Evolutionary conservation across 495 filamentous ascomycete genomes (phyloP), one percentile per base, ranked within the genome.

Genomic region (Tuber aestivum): DNA sequence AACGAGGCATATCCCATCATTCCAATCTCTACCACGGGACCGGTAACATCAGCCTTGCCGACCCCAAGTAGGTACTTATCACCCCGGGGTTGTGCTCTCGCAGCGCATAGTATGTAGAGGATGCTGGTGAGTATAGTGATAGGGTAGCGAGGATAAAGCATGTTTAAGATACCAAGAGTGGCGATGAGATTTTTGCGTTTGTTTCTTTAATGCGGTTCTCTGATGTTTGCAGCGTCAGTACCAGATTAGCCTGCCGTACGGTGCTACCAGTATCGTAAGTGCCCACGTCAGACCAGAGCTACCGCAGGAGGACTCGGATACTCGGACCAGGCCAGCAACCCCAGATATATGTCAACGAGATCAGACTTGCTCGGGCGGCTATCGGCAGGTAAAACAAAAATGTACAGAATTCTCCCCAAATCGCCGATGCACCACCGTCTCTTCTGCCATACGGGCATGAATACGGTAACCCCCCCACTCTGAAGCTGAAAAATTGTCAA

Each of bases 1-100:
- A 91, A 85, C 81, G 93, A 90, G 20, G 95, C 95, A 86, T 97
- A 99, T 72, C 95, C 95, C 89, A 95, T 96, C 74, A 75, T 73
- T 44, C 75, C 75, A 6, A 77, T 74, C 69, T 74, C 84, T 32
- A 87, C 85, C 40, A 87, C 87, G 14, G 90, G 94, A 85, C 95
- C 95, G 41, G 95, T 99, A 79, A 99, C 93, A 85, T 99, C 95
- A 32, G 91, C 94, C 83, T 97, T 97, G 23, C 95, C 95, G 3
- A 94, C 93, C 3, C 95, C 95, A n/a, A 99, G 82, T 10, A 96
- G 84, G 78, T 97, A 97, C 70, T 86, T 83, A 70, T 89, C 85
- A 41, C 87, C 85, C 42, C 56, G 48, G 35, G 70, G 35, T 70
- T 81, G 76, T 20, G 27, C 56, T 8, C 27, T 35, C 27, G 56